Evolutionary conservation across 2,329 filamentous ascomycete species (phyloP).

Genomic region (Dothideomycetes sp.): DNA sequence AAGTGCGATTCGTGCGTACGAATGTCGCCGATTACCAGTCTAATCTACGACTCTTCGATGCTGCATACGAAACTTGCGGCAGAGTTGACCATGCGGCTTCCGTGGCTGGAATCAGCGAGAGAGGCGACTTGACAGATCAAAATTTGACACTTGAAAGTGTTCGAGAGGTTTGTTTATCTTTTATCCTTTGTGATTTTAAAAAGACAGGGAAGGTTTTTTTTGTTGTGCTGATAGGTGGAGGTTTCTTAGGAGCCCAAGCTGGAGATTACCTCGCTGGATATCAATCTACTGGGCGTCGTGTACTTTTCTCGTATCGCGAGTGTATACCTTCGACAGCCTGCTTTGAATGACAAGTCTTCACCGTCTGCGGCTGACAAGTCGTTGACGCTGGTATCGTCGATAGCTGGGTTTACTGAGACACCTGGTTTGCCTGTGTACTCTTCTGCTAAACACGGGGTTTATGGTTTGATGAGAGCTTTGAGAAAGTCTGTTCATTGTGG

Average conservation of each 20-base stretch:
- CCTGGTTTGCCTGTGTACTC: slow-evolving; percentile 41
- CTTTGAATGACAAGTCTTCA: slow-evolving; percentile 16
- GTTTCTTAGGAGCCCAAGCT: slow-evolving; percentile 20
- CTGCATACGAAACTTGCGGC: slow-evolving; percentile 36
- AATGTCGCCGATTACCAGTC: slow-evolving; percentile 41
- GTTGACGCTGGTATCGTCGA: slow-evolving; percentile 36
- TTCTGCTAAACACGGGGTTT: slow-evolving; percentile 42
- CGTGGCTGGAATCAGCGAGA: slow-evolving; percentile 39
- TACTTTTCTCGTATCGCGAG: slow-evolving; percentile 42
- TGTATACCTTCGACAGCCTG: slow-evolving; percentile 40
- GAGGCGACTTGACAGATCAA: slow-evolving; percentile 38
- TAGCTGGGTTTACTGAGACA: slow-evolving; percentile 41
- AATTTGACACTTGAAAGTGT: slow-evolving; percentile 36
- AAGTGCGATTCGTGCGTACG: slow-evolving; percentile 32
- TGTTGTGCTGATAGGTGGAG: not conserved
- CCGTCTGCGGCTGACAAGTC: slow-evolving; percentile 30
- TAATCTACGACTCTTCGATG: slow-evolving; percentile 39
- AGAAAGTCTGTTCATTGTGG: slow-evolving; percentile 23
- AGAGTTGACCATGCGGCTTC: slow-evolving; percentile 42
- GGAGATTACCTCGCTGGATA: slow-evolving; percentile 33
- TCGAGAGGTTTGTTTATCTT: slow-evolving; percentile 27
- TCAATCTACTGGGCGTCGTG: slow-evolving; percentile 41
- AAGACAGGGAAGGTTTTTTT: not conserved
- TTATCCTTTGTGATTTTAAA: not conserved
- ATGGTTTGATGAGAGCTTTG: slow-evolving; percentile 41